Base-by-base conservation (phyloP, 2,329 filamentous ascomycete genomes). In the Hyphodiscus sp. region DNA sequence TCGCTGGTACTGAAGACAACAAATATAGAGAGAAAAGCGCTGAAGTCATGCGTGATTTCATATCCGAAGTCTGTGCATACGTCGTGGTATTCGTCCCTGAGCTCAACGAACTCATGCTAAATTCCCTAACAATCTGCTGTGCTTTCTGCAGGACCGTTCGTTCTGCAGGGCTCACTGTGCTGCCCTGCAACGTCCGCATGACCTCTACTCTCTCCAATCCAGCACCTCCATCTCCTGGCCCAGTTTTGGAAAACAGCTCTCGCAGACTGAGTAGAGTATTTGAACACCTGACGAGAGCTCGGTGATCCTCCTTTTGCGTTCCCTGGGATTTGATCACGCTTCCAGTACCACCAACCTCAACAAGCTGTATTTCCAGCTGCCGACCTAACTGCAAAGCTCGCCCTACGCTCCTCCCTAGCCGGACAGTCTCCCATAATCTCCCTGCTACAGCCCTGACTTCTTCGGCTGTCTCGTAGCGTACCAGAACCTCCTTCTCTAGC, bases 351-450 rank as follows among this genome's bases (percentile, higher is more conserved):
- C 65, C 51, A 56, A 89, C 74, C 69, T 95, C 91, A 0, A 81
- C 75, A 65, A 95, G 80, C 68, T 95, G 88, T n/a, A 87, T 80
- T 68, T 97, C 90, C 11, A 99, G 78, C 72, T 95, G 90, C 45
- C 91, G 77, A 0, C 89, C 91, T 2, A 97, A 75, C 65, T 87
- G 86, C 43, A 97, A 75, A 65, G 87, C 91, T 49, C 92, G 78
- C 44, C 82, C 84, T 13, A 95, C 87, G 0, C 86, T 82, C 44
- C 91, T 76, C 1, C 87, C 87, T 2, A 97, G 74, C 56, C 83
- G 81, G 56, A 96, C 76, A 0, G 91, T 90, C 64, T 89, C 82
- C 78, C 89, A 89, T 26, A 96, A 78, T 11, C 91, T 80, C 63
- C 87, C 81, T 1, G 89, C 87, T 11, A 89, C 88, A 50, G 85